These are phyloP conservation scores for Simplicillium sp. DNA, from an alignment of 2,329 filamentous ascomycete species.

Conservation along the genomic window DNA sequence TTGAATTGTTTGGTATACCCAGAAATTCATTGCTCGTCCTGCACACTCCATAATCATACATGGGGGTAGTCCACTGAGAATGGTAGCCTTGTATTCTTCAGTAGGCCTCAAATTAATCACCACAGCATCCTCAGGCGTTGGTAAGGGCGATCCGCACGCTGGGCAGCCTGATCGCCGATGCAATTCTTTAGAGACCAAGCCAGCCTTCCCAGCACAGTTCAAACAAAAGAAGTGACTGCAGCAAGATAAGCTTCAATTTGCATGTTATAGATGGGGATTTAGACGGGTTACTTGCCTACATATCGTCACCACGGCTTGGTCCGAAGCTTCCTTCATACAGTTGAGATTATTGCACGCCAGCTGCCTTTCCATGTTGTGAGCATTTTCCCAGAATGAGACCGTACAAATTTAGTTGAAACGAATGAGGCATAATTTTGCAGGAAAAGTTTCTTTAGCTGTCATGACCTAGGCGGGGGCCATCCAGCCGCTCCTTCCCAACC, in stretches of 20 bases:
- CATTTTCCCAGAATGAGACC: too few species aligned
- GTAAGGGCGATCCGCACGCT: constrained; percentile 60
- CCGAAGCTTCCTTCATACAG: constrained; percentile 60
- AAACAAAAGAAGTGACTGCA: constrained; percentile 77
- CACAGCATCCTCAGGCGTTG: constrained; percentile 66
- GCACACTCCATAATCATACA: constrained; percentile 80
- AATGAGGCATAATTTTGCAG: too few species aligned
- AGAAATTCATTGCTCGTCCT: constrained; percentile 69
- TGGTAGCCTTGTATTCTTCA: constrained; percentile 83
- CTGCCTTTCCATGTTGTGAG: constrained; percentile 55
- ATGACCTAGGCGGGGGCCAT: too few species aligned
- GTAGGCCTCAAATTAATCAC: constrained; percentile 64
- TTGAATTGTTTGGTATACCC: constrained; percentile 76
- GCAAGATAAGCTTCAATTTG: not conserved
- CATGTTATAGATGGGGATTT: too few species aligned
- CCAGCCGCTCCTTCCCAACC: too few species aligned
- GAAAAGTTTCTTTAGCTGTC: too few species aligned
- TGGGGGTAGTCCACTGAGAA: constrained; percentile 75
- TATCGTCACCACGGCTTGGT: constrained; percentile 74
- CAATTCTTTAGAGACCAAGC: constrained; percentile 38
- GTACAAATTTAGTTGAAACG: too few species aligned
- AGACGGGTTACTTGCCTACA: constrained; percentile 59
- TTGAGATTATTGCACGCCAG: constrained; percentile 73
- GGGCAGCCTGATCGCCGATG: constrained; percentile 51
- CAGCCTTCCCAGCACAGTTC: constrained; percentile 57